A percentile compares a stretch with the other conserved stretches of the same genome.
Conservation (phyloP, 768 basidiomycete species). For the Stropharia rugosoannulata region DNA sequence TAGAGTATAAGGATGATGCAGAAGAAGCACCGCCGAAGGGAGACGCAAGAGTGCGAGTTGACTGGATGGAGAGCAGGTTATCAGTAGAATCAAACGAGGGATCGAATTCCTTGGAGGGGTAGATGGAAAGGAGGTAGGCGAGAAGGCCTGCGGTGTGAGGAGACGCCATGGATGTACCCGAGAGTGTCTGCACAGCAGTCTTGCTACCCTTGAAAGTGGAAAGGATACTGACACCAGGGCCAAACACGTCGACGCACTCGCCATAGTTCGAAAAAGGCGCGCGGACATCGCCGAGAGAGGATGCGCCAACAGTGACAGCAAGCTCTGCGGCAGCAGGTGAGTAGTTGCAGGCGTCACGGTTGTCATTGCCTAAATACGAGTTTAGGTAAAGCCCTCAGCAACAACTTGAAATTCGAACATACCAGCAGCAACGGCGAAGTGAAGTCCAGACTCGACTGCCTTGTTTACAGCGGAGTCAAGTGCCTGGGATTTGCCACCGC, state of each 20-base stretch:
- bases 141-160: slow-evolving; percentile 89
- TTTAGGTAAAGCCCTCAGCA: neutral
- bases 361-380: slow-evolving; percentile 63
- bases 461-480: slow-evolving; percentile 84
- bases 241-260: slow-evolving; percentile 89
- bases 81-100: slow-evolving; percentile 42
- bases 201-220: slow-evolving; percentile 78
- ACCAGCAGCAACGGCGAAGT: slow-evolving; percentile 98
- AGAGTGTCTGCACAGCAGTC: slow-evolving; percentile 69
- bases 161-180: slow-evolving; percentile 93
- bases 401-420: slow-evolving; percentile 23
- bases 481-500: slow-evolving; percentile 87
- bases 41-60: slow-evolving; percentile 30
- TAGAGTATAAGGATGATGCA: slow-evolving; percentile 45
- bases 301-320: slow-evolving; percentile 94
- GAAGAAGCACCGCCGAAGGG: slow-evolving; percentile 25
- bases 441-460: slow-evolving; percentile 81
- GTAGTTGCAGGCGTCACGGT: slow-evolving; percentile 87
- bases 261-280: slow-evolving; percentile 95
- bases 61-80: slow-evolving; percentile 31
- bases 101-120: slow-evolving; percentile 66
- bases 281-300: slow-evolving; percentile 75
- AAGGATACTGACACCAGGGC: slow-evolving; percentile 87
- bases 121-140: slow-evolving; percentile 90
- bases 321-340: slow-evolving; percentile 90